Conservation (phyloP, 2,329 filamentous ascomycete species). For the Colletotrichum siamense region DNA sequence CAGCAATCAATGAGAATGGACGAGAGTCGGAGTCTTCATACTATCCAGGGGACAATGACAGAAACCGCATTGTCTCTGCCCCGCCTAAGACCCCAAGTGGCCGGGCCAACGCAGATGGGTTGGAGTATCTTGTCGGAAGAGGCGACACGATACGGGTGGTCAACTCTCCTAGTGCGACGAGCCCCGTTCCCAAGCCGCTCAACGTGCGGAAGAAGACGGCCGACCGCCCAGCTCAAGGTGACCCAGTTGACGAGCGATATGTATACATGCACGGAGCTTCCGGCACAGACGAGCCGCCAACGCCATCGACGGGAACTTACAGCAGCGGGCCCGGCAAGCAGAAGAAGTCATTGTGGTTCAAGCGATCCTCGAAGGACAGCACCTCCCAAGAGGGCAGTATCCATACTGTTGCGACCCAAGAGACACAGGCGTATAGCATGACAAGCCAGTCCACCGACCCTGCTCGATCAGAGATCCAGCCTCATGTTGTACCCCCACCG, state of each 20-base stretch:
- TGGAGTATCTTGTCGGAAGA: constrained; percentile 51
- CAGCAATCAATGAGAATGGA: constrained; percentile 54
- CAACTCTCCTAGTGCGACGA: constrained; percentile 48
- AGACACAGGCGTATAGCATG: constrained; percentile 19
- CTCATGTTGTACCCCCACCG: neutral
- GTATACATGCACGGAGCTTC: constrained; percentile 28
- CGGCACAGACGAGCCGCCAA: constrained; percentile 23
- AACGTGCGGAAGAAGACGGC: constrained; percentile 46
- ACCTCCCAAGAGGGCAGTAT: constrained; percentile 23
- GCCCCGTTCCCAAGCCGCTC: constrained; percentile 41
- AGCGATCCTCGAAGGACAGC: constrained; percentile 47
- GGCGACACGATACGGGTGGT: constrained; percentile 62
- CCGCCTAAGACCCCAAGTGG: constrained; percentile 36
- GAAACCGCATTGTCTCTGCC: constrained; percentile 52
- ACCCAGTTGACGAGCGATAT: constrained; percentile 25
- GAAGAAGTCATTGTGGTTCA: constrained; percentile 59
- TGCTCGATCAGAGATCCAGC: constrained; percentile 13
- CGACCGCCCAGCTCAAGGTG: neutral
- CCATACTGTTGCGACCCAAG: constrained; percentile 5
- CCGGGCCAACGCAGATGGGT: constrained; percentile 36
- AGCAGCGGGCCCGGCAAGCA: constrained; percentile 35
- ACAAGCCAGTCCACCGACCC: constrained; percentile 18
- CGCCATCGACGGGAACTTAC: constrained; percentile 22
- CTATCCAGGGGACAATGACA: constrained; percentile 28
- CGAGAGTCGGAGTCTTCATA: constrained; percentile 19